Conservation (phyloP, 176 grass and related monocot species). For the Avena atlantica region DNA sequence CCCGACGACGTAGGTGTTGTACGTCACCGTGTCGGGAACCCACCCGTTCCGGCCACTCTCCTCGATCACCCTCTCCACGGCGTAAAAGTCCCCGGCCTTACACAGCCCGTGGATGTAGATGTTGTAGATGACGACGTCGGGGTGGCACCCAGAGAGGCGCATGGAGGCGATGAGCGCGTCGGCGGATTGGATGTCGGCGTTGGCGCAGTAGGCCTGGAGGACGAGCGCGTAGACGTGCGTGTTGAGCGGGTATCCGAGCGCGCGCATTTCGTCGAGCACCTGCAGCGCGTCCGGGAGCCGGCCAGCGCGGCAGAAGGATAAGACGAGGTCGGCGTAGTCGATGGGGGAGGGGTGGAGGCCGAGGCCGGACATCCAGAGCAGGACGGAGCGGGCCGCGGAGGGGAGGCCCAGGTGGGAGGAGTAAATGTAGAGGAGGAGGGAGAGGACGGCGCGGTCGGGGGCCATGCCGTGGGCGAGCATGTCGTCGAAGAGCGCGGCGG, state of each 20-base stretch:
- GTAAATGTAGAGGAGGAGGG: constrained; percentile 79
- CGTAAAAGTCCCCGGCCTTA: constrained; percentile 58
- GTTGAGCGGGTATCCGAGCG: constrained; percentile 51
- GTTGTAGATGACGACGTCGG: constrained; percentile 77
- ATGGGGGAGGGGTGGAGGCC: constrained; percentile 58
- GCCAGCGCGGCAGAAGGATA: constrained; percentile 56
- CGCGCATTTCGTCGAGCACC: constrained; percentile 84
- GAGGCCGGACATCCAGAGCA: constrained; percentile 70
- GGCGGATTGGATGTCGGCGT: constrained; percentile 58
- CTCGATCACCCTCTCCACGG: constrained; percentile 52
- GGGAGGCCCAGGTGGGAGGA: constrained; percentile 75
- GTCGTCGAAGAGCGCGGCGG: constrained; percentile 78
- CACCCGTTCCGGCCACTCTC: constrained; percentile 59
- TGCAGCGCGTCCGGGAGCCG: constrained; percentile 66
- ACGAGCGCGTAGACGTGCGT: constrained; percentile 60
- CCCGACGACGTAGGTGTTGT: constrained; percentile 78
- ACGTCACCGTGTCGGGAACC: constrained; percentile 79
- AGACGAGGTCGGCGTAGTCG: constrained; percentile 73
- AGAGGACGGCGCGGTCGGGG: constrained; percentile 57
- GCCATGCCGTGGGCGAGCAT: constrained; percentile 73
- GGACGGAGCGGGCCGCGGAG: constrained; percentile 59
- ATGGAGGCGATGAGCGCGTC: constrained; percentile 57
- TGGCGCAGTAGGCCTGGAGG: constrained; percentile 56
- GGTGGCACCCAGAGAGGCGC: constrained; percentile 56
- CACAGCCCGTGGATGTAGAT: constrained; percentile 78